phyloP scores from a whole-genome alignment of 352 stramenopile genomes.

The Phytophthora aleatoria region DNA sequence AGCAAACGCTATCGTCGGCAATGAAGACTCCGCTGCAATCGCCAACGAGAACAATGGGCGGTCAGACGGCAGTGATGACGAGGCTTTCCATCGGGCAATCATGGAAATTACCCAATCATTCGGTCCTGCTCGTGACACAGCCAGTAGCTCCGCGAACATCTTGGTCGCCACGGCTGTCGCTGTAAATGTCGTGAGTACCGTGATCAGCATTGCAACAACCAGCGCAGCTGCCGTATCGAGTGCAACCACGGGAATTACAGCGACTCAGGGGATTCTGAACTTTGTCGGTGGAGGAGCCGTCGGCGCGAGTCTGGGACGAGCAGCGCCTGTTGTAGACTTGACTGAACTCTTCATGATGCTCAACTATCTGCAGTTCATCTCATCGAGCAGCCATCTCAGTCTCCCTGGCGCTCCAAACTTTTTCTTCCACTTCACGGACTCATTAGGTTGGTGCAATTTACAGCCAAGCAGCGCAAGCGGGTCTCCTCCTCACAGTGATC shows the following conservation, averaged over 20 bases:
- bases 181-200: constrained; percentile 54
- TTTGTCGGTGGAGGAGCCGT: constrained; percentile 14
- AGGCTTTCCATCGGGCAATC: constrained; percentile 30
- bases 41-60: constrained; percentile 7
- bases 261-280: constrained; percentile 35
- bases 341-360: constrained; percentile 68
- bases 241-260: constrained; percentile 21
- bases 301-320: constrained; percentile 13
- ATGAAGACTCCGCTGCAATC: constrained; percentile 10
- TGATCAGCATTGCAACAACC: constrained; percentile 48
- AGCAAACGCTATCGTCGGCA: constrained; percentile 9
- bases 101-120: constrained; percentile 33
- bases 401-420: constrained; percentile 63
- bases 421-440: constrained; percentile 73
- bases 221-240: constrained; percentile 38
- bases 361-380: constrained; percentile 77
- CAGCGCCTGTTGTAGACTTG: constrained; percentile 48
- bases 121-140: constrained; percentile 37
- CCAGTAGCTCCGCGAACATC: constrained; percentile 53
- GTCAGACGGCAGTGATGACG: constrained; percentile 10
- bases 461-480: constrained; percentile 22
- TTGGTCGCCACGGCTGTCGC: constrained; percentile 57
- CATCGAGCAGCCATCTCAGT: constrained; percentile 64
- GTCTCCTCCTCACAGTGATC: constrained; percentile 6
- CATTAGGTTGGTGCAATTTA: constrained; percentile 68